phyloP scores from a whole-genome alignment of 306 rosid genomes.

The Pyrus communis region DNA sequence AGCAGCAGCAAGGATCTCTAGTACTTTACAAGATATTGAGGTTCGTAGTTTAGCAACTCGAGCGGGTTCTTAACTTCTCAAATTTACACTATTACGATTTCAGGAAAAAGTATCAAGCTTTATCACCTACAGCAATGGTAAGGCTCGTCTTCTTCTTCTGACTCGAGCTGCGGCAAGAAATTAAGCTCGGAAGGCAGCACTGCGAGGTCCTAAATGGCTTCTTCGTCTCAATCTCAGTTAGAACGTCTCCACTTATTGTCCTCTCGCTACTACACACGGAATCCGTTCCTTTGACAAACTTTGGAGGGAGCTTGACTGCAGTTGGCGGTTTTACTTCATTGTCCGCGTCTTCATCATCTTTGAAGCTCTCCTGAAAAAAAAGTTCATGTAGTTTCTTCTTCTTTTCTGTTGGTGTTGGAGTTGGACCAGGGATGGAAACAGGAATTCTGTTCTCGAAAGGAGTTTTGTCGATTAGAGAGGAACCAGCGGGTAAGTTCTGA shows the following conservation, averaged over 20 bases:
- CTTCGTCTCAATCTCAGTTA: conserved; percentile 14
- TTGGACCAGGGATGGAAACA: conserved; percentile 25
- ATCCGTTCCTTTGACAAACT: conserved; percentile 37
- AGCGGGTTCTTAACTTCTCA: conserved; percentile 4
- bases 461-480: conserved; percentile 26
- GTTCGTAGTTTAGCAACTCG: neutral
- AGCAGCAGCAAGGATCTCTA: conserved; percentile 18
- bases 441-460: conserved; percentile 30
- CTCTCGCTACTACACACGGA: conserved; percentile 54
- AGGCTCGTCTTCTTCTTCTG: conserved; percentile 66
- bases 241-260: conserved; percentile 34
- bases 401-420: conserved; percentile 51
- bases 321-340: conserved; percentile 32
- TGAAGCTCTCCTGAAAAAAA: conserved; percentile 58
- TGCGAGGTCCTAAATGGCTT: conserved; percentile 39
- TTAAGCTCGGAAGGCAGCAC: conserved; percentile 78
- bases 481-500: conserved; percentile 17
- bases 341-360: conserved; percentile 17
- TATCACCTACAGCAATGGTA: conserved; percentile 50
- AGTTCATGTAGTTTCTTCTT: conserved; percentile 71
- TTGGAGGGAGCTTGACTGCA: conserved; percentile 29
- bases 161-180: conserved; percentile 56
- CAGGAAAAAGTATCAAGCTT: conserved; percentile 7
- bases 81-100: neutral
- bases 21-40: conserved; percentile 29